Evolutionary conservation across 345 rosid genomes (phyloP).

Genomic region (Mangifera indica): DNA sequence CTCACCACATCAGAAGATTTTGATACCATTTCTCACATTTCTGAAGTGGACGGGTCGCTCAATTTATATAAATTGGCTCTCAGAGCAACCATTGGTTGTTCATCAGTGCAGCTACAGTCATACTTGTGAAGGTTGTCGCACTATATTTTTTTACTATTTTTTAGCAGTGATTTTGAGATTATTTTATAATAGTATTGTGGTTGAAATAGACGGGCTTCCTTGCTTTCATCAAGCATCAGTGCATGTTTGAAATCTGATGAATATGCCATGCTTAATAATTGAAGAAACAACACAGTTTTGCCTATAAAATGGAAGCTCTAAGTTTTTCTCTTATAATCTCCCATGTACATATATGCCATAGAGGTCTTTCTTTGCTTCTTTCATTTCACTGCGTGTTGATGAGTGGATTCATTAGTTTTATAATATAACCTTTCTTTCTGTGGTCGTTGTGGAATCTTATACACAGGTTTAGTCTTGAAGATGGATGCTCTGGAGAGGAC

Average conservation of each 20-base stretch:
- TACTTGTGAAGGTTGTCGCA: conserved; percentile 12
- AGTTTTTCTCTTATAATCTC: conserved; percentile 13
- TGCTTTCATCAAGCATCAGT: conserved; percentile 30
- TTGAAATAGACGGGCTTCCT: conserved; percentile 23
- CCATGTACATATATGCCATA: conserved; percentile 32
- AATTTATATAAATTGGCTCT: too few relatives aligned
- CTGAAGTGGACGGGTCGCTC: not conserved
- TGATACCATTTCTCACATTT: conserved; percentile 9
- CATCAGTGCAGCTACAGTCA: too few relatives aligned
- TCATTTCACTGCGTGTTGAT: not conserved
- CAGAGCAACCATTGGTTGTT: too few relatives aligned
- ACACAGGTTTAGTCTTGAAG: conserved; percentile 32
- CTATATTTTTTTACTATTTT: not conserved
- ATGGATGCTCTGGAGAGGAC: conserved; percentile 57
- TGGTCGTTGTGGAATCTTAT: not conserved
- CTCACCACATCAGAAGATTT: conserved; percentile 41
- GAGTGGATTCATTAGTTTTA: not conserved
- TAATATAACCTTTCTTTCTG: not conserved
- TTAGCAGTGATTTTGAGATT: not conserved
- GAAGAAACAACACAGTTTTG: not conserved
- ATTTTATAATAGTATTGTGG: conserved; percentile 27
- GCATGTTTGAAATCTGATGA: conserved; percentile 17
- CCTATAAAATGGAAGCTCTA: conserved; percentile 17
- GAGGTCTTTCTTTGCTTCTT: conserved; percentile 22
- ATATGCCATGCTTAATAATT: conserved; percentile 22